Conservation (phyloP, 1,284 basidiomycete genomes). For the Tremellales sp. region DNA sequence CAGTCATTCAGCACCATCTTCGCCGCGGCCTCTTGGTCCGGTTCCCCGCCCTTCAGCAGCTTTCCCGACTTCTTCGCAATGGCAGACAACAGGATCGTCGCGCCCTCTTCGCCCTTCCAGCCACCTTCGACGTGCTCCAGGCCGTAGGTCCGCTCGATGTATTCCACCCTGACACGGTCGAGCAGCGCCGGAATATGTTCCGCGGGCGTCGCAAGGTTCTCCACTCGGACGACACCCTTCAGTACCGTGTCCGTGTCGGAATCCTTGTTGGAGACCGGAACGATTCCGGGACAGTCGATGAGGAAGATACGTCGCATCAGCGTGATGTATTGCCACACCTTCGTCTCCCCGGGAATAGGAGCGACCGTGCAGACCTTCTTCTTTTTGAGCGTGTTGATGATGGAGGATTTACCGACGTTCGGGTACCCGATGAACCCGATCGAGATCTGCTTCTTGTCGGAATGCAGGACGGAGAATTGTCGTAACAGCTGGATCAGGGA, state of each 20-base stretch:
- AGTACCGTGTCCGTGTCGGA: conserved; percentile 89
- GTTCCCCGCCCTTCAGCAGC: conserved; percentile 89
- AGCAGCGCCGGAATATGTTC: conserved; percentile 90
- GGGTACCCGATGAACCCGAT: conserved; percentile 98
- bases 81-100: conserved; percentile 76
- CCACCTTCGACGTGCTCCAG: conserved; percentile 57
- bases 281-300: conserved; percentile 98
- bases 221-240: conserved; percentile 95
- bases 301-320: conserved; percentile 95
- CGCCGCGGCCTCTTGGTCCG: conserved; percentile 85
- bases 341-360: conserved; percentile 97
- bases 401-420: conserved; percentile 94
- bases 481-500: conserved; percentile 94
- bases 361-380: conserved; percentile 97
- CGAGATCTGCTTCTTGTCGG: conserved; percentile 99
- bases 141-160: conserved; percentile 87
- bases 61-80: conserved; percentile 89
- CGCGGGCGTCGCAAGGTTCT: conserved; percentile 88
- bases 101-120: conserved; percentile 52
- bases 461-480: conserved; percentile 94
- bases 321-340: conserved; percentile 99
- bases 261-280: conserved; percentile 86
- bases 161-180: conserved; percentile 84
- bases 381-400: conserved; percentile 98
- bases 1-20: conserved; percentile 97